Percentiles rank a stretch among this genome's conserved stretches.
Conservation (phyloP, 2,329 filamentous ascomycete species). For the Aspergillus cejpii region DNA sequence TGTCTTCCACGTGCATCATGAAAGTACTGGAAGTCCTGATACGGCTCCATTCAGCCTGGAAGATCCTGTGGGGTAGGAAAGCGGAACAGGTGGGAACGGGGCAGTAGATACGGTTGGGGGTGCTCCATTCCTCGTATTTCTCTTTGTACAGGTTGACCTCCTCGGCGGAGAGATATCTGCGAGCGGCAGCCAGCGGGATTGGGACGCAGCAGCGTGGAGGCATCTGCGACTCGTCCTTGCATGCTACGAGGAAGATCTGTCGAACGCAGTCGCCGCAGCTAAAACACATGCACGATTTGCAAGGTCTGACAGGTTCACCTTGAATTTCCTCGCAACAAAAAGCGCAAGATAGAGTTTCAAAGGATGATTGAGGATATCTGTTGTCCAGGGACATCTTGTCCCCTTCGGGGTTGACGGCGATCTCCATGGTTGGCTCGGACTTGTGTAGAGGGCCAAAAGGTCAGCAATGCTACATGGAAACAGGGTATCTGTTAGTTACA, state of each 20-base stretch:
- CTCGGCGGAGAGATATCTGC: conserved; percentile 29
- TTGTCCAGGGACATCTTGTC: background rate
- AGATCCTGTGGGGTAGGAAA: conserved; percentile 40
- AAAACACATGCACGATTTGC: conserved; percentile 1
- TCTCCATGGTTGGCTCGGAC: too few relatives aligned
- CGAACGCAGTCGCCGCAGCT: conserved; percentile 12
- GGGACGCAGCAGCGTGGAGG: conserved; percentile 43
- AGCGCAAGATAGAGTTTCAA: background rate
- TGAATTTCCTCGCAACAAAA: background rate
- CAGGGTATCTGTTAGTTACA: too few relatives aligned
- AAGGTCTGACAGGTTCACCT: background rate
- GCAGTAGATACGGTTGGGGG: conserved; percentile 45
- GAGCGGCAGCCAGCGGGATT: conserved; percentile 40
- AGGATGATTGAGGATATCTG: background rate
- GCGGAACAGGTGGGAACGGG: conserved; percentile 44
- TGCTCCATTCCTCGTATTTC: conserved; percentile 46
- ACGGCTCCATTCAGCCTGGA: conserved; percentile 3
- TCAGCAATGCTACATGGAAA: too few relatives aligned
- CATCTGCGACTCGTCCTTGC: conserved; percentile 38
- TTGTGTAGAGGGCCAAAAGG: too few relatives aligned
- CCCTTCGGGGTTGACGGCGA: background rate
- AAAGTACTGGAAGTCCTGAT: background rate
- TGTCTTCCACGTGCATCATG: background rate
- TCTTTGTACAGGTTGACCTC: conserved; percentile 36
- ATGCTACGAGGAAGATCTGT: conserved; percentile 39